Conservation (phyloP, 257 asterid genomes). For the Scutellaria baicalensis region DNA sequence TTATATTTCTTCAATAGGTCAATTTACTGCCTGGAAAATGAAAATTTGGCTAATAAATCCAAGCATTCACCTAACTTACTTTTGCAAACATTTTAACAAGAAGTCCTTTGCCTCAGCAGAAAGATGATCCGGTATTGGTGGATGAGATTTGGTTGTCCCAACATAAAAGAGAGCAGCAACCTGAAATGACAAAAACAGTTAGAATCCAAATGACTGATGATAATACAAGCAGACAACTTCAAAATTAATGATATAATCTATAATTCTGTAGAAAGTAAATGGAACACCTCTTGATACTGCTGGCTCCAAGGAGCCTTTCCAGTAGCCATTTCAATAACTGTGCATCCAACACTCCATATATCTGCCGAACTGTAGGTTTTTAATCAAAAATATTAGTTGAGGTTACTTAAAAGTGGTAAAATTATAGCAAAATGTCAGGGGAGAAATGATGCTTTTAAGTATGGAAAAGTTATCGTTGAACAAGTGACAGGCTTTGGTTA, state of each 20-base stretch:
- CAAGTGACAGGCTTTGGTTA: background rate
- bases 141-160: slow-evolving; percentile 98
- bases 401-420: slow-evolving; percentile 11
- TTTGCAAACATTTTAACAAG: slow-evolving; percentile 78
- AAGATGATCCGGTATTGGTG: slow-evolving; percentile 98
- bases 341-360: slow-evolving; percentile 99
- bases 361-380: slow-evolving; percentile 78
- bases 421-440: background rate
- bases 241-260: background rate
- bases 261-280: background rate
- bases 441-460: background rate
- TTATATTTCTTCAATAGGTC: background rate
- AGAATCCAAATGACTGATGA: slow-evolving; percentile 1
- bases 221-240: background rate
- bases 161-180: slow-evolving; percentile 98
- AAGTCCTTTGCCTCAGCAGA: slow-evolving; percentile 87
- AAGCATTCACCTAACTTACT: slow-evolving; percentile 47
- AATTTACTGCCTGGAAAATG: background rate
- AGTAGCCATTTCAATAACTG: slow-evolving; percentile 98
- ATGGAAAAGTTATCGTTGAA: background rate
- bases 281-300: slow-evolving; percentile 83
- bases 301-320: slow-evolving; percentile 99
- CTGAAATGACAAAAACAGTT: slow-evolving; percentile 31
- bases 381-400: slow-evolving; percentile 8
- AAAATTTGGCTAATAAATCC: background rate